phyloP scores from a whole-genome alignment of 257 asterid genomes.

The Solanum pinnatisectum region DNA sequence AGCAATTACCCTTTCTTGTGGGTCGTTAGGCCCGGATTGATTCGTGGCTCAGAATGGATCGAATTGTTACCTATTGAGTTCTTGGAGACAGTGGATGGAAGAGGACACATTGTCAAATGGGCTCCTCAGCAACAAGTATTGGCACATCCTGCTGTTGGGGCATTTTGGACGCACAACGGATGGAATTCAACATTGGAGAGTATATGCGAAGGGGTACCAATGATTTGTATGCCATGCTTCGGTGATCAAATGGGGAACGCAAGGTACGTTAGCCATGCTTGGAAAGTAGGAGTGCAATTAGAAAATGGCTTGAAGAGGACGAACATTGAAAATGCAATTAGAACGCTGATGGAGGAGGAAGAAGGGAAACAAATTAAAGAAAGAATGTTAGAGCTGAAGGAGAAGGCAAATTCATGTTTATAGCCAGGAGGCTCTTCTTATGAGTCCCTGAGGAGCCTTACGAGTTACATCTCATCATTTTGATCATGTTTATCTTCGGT shows the following conservation, averaged over 20 bases:
- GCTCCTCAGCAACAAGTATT: slow-evolving; percentile 14
- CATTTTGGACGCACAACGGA: slow-evolving; percentile 14
- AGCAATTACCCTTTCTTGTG: slow-evolving; percentile 31
- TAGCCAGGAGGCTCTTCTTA: slow-evolving; percentile 27
- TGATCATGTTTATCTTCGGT: not conserved
- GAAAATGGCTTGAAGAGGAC: not conserved
- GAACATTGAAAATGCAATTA: not conserved
- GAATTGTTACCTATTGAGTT: slow-evolving; percentile 18
- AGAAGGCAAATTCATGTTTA: slow-evolving; percentile 15
- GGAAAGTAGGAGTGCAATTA: slow-evolving; percentile 18
- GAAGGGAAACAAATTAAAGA: slow-evolving; percentile 30
- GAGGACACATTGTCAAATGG: slow-evolving; percentile 4
- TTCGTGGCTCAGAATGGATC: slow-evolving; percentile 16
- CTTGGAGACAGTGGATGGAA: not conserved
- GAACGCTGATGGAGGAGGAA: slow-evolving; percentile 10
- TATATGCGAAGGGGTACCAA: slow-evolving; percentile 4
- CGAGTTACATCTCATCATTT: slow-evolving; percentile 18
- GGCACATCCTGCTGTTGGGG: slow-evolving; percentile 13
- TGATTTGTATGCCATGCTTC: slow-evolving; percentile 18
- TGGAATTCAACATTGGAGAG: slow-evolving; percentile 20
- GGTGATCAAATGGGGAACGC: slow-evolving; percentile 13
- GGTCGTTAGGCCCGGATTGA: slow-evolving; percentile 29
- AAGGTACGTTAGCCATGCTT: slow-evolving; percentile 10
- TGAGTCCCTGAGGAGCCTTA: slow-evolving; percentile 16
- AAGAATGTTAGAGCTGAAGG: slow-evolving; percentile 14